phyloP scores from a whole-genome alignment of 768 basidiomycete species.

The Suillus variegatus region DNA sequence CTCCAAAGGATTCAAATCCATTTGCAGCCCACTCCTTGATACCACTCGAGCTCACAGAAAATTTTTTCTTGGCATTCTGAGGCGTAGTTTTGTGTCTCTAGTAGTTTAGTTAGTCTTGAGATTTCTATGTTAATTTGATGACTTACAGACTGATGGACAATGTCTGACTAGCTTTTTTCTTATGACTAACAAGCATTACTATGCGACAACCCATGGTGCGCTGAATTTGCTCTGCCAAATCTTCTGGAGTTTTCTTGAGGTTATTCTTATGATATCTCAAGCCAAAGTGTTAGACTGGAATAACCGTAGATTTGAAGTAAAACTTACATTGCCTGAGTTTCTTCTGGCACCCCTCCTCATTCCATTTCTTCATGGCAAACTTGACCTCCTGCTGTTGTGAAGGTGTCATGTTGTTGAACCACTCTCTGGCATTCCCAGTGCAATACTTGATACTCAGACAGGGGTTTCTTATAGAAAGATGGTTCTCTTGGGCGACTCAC shows the following conservation, averaged over 20 bases:
- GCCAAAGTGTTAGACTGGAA: too few relatives aligned
- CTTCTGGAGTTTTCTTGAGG: background rate
- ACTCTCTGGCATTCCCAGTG: too few relatives aligned
- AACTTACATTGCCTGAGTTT: too few relatives aligned
- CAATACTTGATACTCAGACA: background rate
- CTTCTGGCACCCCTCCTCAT: too few relatives aligned
- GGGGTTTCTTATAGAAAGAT: background rate
- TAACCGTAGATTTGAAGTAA: too few relatives aligned
- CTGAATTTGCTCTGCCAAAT: background rate
- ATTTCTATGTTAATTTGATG: too few relatives aligned
- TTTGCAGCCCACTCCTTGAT: background rate
- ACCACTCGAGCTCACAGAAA: background rate
- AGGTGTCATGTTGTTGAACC: too few relatives aligned
- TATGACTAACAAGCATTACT: background rate
- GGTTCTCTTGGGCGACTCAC: background rate
- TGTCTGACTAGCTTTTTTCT: background rate
- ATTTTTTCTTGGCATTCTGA: background rate
- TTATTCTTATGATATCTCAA: background rate
- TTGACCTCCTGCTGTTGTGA: too few relatives aligned
- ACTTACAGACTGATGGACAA: background rate
- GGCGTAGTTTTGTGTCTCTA: background rate
- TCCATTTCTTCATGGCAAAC: too few relatives aligned
- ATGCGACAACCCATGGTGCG: background rate
- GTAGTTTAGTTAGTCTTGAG: background rate
- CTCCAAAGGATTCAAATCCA: background rate